Evolutionary conservation across 2,329 filamentous ascomycete species (phyloP).

Genomic region (Fusarium abutilonis): DNA sequence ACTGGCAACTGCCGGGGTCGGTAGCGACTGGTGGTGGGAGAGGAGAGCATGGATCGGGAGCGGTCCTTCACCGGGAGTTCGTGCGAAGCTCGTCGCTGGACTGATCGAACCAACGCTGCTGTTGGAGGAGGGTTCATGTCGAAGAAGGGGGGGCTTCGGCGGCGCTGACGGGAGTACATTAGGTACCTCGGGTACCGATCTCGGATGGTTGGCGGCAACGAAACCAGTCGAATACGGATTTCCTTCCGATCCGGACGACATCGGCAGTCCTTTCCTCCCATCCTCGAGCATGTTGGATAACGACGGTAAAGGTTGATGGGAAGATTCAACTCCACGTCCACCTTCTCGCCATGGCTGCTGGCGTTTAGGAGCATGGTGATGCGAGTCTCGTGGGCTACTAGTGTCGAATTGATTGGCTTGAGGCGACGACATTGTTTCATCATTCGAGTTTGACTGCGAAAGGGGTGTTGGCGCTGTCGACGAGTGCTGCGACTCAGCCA

Average conservation of each 20-base stretch:
- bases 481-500: constrained; percentile 58
- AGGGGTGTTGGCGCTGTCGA: constrained; percentile 50
- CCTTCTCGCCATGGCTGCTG: constrained; percentile 45
- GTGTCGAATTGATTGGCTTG: constrained; percentile 51
- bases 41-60: constrained; percentile 66
- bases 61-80: constrained; percentile 61
- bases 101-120: constrained; percentile 56
- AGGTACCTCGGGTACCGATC: constrained; percentile 42
- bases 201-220: constrained; percentile 46
- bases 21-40: constrained; percentile 53
- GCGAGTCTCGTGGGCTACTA: constrained; percentile 43
- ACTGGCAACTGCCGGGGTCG: constrained; percentile 24
- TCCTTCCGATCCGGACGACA: constrained; percentile 33
- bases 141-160: constrained; percentile 52
- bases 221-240: constrained; percentile 45
- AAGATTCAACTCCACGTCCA: constrained; percentile 31
- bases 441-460: constrained; percentile 51
- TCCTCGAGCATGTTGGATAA: constrained; percentile 60
- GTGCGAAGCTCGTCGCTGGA: constrained; percentile 49
- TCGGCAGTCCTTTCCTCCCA: constrained; percentile 37
- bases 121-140: constrained; percentile 58
- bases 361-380: constrained; percentile 43
- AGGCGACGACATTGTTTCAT: constrained; percentile 59
- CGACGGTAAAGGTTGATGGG: constrained; percentile 55
- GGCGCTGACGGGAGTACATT: constrained; percentile 45